Base-by-base conservation (phyloP, 352 stramenopile genomes). In the Pythium periplocum region DNA sequence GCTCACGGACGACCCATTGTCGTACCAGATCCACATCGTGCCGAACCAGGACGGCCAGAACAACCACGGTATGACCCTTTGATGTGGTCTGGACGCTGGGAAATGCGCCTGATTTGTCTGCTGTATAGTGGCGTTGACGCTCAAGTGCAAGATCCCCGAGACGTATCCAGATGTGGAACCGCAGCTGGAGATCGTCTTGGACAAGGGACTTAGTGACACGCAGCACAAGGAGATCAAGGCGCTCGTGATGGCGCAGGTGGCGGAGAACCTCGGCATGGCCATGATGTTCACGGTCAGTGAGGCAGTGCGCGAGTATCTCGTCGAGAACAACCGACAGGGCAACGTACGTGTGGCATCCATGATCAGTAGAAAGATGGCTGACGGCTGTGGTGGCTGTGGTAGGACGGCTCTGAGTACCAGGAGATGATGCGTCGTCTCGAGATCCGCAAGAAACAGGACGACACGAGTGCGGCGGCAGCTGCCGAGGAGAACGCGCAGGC, bases 201-300 rank as follows among this genome's bases (percentile, higher is more conserved):
- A 92, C 47, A 92, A 92, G 51, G 84, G 84, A 11, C 53, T 95
- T 45, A 84, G 71, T 44, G 80, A 92, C 49, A 72, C 75, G 44
- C 84, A 95, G 56, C 55, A 83, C 53, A 91, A 90, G 61, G 84
- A 93, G 54, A 73, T 93, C 50, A 73, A 81, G 53, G 48, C 73
- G 47, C 53, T 95, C 48, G 55, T 95, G 52, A 52, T 59, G 30
- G 57, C 78, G 40, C 83, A 93, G 57, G 66, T 92, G 30, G 57
- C 78, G 42, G 84, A 93, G 55, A 93, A 93, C 57, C 71, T 87
- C 49, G 83, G 83, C 48, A 93, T 95, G 80, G 80, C 81, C 45
- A 93, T 93, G 82, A 85, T 93, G 56, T 95, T 90, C 66, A 91
- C 80, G 47, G 51, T 95, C 36, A 87, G 76, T 54, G 84, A 95